Evolutionary conservation across 2,329 filamentous ascomycete species (phyloP), one percentile per base, ranked within the genome.

Genomic region (Alternaria sp.): DNA sequence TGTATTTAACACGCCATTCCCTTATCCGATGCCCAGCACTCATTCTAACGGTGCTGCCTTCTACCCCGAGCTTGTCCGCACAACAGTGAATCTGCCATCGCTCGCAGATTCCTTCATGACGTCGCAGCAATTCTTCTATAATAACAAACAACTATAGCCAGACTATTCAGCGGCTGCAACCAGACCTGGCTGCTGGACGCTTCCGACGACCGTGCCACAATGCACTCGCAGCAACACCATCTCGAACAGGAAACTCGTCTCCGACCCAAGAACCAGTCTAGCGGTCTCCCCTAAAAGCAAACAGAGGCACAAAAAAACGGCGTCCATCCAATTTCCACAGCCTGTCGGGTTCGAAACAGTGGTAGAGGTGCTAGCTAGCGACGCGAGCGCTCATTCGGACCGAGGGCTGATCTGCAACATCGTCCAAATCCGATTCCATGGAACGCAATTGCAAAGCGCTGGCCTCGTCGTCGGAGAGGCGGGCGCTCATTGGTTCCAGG

Each of bases 401-500:
- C 40, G 76, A 69, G 43, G 75, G 74, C 50, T 70, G 70, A 59
- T 78, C 76, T 26, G 77, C 76, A 23, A 74, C 47, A 13, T 69
- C 64, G 19, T 74, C 70, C 65, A 73, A 66, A 13, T 73, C 68
- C 65, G 72, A 66, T 12, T 73, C 68, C 63, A 72, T 66, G 50
- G 68, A 52, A 45, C 68, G 53, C 25, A 67, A 46, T 40, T 67
- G 53, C 25, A 67, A 46, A 32, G 62, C 62, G 49, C 57, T 66
- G 25, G 67, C 64, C 44, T 73, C 72, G 10, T 74, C 66, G 44
- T 72, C 71, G 25, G 72, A 69, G 36, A 79, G 67, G 5, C 77
- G 73, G 10, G 75, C 72, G 63, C 73, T 76, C 77, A 79, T 79
- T 61, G 77, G 70, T 50, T 78, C 77, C 17, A 78, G 68, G 1